Conservation (phyloP, 2,329 filamentous ascomycete species). For the Stromatinia cepivora region DNA sequence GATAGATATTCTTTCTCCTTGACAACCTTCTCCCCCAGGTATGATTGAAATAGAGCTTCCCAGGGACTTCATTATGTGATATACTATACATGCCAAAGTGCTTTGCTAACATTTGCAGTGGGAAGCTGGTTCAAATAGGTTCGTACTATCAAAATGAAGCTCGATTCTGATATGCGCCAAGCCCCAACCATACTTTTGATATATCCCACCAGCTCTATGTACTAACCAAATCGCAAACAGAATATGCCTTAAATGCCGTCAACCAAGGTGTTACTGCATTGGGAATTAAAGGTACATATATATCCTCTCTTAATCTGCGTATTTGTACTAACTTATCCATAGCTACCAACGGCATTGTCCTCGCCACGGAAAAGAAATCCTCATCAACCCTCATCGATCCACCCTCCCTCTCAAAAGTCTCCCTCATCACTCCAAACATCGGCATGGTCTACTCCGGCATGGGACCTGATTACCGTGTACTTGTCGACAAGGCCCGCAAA, state of each 20-base stretch:
- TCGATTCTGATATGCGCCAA: conserved; percentile 19
- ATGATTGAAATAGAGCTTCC: conserved; percentile 46
- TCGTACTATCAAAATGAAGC: conserved; percentile 38
- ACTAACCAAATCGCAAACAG: conserved; percentile 50
- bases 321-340: conserved; percentile 7
- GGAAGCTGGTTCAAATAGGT: conserved; percentile 99
- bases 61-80: conserved; percentile 26
- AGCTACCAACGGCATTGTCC: conserved; percentile 98
- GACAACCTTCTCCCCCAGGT: conserved; percentile 99
- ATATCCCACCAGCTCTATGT: conserved; percentile 25
- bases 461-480: conserved; percentile 96
- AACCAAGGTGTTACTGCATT: conserved; percentile 98
- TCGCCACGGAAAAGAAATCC: conserved; percentile 99
- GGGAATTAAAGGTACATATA: conserved; percentile 84
- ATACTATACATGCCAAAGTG: conserved; percentile 20
- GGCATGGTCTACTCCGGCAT: conserved; percentile 99
- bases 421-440: conserved; percentile 97
- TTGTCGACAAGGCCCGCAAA: conserved; percentile 97
- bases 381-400: conserved; percentile 96
- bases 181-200: conserved; percentile 22
- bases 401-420: conserved; percentile 93
- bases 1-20: conserved; percentile 99
- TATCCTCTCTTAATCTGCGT: not conserved
- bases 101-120: conserved; percentile 55
- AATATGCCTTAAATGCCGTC: conserved; percentile 98